Conservation (phyloP, 208 protist species). For the Tritrichomonas foetus region DNA sequence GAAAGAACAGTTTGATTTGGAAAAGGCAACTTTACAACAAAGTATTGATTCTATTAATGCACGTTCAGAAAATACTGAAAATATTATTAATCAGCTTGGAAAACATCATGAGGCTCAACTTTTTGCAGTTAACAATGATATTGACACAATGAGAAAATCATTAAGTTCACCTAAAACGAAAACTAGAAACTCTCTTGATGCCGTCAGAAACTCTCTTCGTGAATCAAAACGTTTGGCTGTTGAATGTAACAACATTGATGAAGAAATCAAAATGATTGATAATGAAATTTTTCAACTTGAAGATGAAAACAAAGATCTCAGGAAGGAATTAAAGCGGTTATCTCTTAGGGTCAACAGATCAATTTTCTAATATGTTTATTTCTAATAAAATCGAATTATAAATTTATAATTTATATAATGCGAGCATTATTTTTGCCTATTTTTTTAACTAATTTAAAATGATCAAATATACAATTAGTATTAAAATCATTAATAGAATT, state of each 20-base stretch:
- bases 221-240: neutral
- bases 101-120: constrained; percentile 13
- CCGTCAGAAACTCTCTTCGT: neutral
- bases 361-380: no score
- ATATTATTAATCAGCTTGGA: neutral
- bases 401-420: no score
- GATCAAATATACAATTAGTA: no score
- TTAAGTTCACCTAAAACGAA: neutral
- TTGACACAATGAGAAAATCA: constrained; percentile 2
- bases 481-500: no score
- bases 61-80: neutral
- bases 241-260: neutral
- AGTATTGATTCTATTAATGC: neutral
- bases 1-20: neutral
- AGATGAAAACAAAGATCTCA: constrained; percentile 2
- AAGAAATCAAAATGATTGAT: neutral
- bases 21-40: neutral
- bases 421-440: no score
- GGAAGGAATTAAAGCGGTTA: neutral
- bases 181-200: neutral
- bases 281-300: neutral
- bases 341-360: no score
- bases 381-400: no score
- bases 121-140: neutral
- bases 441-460: no score